A percentile compares a stretch with the other conserved stretches of the same genome.
Conservation (phyloP, 1,284 basidiomycete genomes). For the Rhizoctonia solani region DNA sequence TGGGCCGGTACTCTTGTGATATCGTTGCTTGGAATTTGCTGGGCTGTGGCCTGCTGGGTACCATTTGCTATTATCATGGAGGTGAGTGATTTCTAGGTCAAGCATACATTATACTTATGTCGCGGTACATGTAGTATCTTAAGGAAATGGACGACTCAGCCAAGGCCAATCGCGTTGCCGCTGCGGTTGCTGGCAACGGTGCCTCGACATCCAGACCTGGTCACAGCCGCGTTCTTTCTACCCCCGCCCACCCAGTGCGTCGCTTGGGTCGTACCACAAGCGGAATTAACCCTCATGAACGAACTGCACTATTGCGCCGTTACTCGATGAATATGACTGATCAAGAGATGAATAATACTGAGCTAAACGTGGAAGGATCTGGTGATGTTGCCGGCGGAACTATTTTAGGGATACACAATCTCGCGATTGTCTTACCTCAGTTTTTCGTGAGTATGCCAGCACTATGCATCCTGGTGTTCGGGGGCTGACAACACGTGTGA, state of each 20-base stretch:
- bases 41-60: conserved; percentile 95
- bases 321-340: conserved; percentile 59
- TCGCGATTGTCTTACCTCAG: conserved; percentile 91
- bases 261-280: conserved; percentile 44
- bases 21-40: conserved; percentile 84
- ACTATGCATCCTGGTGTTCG: neutral
- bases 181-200: conserved; percentile 37
- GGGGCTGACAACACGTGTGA: conserved; percentile 5
- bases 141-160: conserved; percentile 66
- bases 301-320: conserved; percentile 68
- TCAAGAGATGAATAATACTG: conserved; percentile 29
- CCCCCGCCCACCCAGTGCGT: conserved; percentile 49
- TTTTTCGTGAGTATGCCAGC: conserved; percentile 69
- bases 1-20: conserved; percentile 81
- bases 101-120: conserved; percentile 7
- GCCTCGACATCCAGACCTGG: conserved; percentile 44
- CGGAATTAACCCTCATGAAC: conserved; percentile 49
- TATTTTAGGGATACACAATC: conserved; percentile 92
- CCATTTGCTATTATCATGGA: conserved; percentile 93
- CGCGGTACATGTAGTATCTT: conserved; percentile 61
- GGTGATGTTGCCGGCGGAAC: conserved; percentile 85
- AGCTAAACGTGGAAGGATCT: conserved; percentile 47
- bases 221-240: conserved; percentile 54
- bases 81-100: conserved; percentile 50
- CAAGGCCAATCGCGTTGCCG: conserved; percentile 33